phyloP scores from a whole-genome alignment of 192 early-diverging fungal genomes.

The Chytriomyces confervae region DNA sequence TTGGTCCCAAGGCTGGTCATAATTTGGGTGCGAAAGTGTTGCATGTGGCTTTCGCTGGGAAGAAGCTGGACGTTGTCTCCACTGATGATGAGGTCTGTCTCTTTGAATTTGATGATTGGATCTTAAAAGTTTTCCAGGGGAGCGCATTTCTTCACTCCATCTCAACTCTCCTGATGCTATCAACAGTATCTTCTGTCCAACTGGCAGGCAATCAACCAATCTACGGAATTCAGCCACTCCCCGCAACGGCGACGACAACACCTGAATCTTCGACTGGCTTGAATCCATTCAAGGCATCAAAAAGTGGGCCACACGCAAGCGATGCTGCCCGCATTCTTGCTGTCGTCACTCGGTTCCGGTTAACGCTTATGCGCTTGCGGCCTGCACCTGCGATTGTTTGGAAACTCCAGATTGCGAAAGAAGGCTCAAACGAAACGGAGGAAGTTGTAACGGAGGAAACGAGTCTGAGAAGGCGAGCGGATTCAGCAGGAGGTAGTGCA shows the following conservation, averaged over 20 bases:
- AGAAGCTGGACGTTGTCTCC: slow-evolving; percentile 44
- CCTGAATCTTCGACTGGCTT: not conserved
- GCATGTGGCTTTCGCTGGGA: slow-evolving; percentile 45
- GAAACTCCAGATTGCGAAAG: slow-evolving; percentile 3
- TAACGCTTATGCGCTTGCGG: slow-evolving; percentile 22
- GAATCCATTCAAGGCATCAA: no score
- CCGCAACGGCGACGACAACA: slow-evolving; percentile 14
- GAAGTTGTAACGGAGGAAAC: not conserved
- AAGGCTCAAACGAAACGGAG: not conserved
- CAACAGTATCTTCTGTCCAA: slow-evolving; percentile 13
- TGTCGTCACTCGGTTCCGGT: slow-evolving; percentile 23
- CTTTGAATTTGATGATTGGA: not conserved
- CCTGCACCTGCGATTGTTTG: slow-evolving; percentile 15
- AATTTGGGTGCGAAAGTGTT: slow-evolving; percentile 41
- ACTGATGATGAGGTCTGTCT: slow-evolving; percentile 50
- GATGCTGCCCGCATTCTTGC: slow-evolving; percentile 24
- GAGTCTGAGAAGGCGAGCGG: not conserved
- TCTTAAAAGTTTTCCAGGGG: slow-evolving; percentile 38
- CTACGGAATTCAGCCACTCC: slow-evolving; percentile 23
- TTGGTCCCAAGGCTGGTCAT: slow-evolving; percentile 40
- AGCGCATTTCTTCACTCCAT: slow-evolving; percentile 50
- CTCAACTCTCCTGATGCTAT: slow-evolving; percentile 9
- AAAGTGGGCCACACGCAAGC: not conserved
- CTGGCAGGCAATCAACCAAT: slow-evolving; percentile 34
- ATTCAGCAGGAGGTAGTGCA: not conserved